Evolutionary conservation across 148 eudicot species (phyloP).

Genomic region (Amaranthus palmeri): DNA sequence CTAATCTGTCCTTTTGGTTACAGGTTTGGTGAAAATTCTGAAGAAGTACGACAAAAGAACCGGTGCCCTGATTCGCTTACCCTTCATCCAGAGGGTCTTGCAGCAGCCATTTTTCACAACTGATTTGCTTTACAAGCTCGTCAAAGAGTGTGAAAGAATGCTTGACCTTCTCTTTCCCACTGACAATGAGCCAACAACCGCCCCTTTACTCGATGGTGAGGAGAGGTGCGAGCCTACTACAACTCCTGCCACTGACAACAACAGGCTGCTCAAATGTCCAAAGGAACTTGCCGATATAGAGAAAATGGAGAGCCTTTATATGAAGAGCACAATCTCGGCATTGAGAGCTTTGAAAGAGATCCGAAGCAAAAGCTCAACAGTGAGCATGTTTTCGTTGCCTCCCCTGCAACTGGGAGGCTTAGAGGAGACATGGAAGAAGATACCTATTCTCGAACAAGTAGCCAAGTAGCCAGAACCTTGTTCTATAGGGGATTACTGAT

Average conservation of each 20-base stretch:
- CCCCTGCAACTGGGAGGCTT: slow-evolving; percentile 52
- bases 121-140: slow-evolving; percentile 69
- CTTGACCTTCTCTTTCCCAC: slow-evolving; percentile 57
- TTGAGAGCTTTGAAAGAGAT: slow-evolving; percentile 63
- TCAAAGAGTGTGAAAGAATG: slow-evolving; percentile 78
- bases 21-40: slow-evolving; percentile 85
- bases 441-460: slow-evolving; percentile 54
- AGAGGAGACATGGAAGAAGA: slow-evolving; percentile 65
- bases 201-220: slow-evolving; percentile 20
- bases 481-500: not conserved
- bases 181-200: slow-evolving; percentile 32
- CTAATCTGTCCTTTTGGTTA: slow-evolving; percentile 1
- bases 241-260: slow-evolving; percentile 14
- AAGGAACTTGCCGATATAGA: slow-evolving; percentile 71
- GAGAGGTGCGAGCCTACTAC: slow-evolving; percentile 33
- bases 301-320: slow-evolving; percentile 65
- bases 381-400: slow-evolving; percentile 74
- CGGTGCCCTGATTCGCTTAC: slow-evolving; percentile 75
- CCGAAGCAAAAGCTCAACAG: slow-evolving; percentile 78
- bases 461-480: slow-evolving; percentile 38
- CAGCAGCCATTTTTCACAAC: slow-evolving; percentile 92
- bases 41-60: slow-evolving; percentile 91
- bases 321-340: slow-evolving; percentile 81
- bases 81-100: slow-evolving; percentile 81
- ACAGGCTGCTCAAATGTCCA: slow-evolving; percentile 36